A percentile compares a stretch with the other conserved stretches of the same genome.
These are phyloP conservation scores for Alternaria solani DNA, from an alignment of 2,329 filamentous ascomycete genomes.

Conservation along the genomic window DNA sequence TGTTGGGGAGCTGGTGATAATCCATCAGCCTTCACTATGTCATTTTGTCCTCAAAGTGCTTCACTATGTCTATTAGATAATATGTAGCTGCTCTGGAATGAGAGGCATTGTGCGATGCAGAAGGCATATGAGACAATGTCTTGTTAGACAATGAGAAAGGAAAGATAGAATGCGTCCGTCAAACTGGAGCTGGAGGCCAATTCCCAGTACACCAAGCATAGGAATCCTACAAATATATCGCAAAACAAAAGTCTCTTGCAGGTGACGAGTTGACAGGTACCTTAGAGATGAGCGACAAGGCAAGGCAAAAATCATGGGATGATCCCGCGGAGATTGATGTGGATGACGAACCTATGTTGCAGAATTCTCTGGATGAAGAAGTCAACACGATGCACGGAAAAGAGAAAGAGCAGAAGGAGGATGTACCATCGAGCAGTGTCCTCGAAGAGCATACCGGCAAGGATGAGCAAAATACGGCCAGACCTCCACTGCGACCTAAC, in stretches of 20 bases:
- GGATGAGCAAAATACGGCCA: background rate
- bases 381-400: background rate
- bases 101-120: background rate
- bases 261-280: background rate
- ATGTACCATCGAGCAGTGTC: no score
- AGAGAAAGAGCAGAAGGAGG: background rate
- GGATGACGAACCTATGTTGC: background rate
- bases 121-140: background rate
- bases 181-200: background rate
- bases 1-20: background rate
- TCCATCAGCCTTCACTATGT: background rate
- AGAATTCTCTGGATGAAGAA: background rate
- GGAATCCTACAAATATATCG: background rate
- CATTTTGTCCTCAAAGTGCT: background rate
- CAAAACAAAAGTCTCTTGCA: background rate
- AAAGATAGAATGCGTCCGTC: background rate
- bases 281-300: background rate
- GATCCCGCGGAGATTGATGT: background rate
- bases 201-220: background rate
- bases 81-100: no score
- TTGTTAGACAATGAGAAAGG: background rate
- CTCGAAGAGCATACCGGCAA: background rate
- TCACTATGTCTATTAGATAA: background rate
- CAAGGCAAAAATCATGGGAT: background rate
- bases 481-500: background rate